Evolutionary conservation across 768 basidiomycete genomes (phyloP), one percentile per base, ranked within the genome.

Genomic region (Xanthoconium stramineum): DNA sequence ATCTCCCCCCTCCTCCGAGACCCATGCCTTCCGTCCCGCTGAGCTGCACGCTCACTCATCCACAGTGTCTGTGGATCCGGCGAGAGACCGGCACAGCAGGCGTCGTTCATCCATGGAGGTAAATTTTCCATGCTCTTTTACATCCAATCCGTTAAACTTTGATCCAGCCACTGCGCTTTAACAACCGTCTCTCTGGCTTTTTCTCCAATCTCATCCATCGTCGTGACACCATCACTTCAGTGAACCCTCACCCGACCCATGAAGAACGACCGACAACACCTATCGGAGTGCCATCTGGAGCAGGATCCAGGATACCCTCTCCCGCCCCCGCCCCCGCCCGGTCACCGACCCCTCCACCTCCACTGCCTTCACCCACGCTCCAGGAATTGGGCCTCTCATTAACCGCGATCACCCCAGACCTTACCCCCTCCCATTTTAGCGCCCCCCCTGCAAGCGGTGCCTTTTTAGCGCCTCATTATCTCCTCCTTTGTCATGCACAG

Each of bases 141-240:
- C 46, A 58, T 40, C 52, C 53, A 49, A 52, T 43, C 46, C 47
- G 50, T 58, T 61, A 17, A 58, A 10, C 20, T 47, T 53, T 15
- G 37, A 36, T 53, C 47, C 65, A 64, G 62, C 68, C 86, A 80
- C 70, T 72, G 56, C 85, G 89, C 54, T 74, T 85, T 38, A 79
- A 86, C 29, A 90, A 85, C 66, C 80, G 91, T 30, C 76, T 93
- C 32, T 93, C 91, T 28, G 91, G 91, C n/a, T 93, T 93, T 72
- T 85, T 92, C 69, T 86, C 82, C 15, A 83, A 82, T 63, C 78
- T 93, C 55, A 88, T 93, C 7, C 84, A 88, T 65, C 83, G 90
- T 53, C 80, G 87, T 47, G 87, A 91, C 51, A 73, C 71, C 39
- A 61, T 70, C 14, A 65, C 74, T 4, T 55, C 59, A 1, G 39